Percentiles rank a stretch among this genome's conserved stretches.
These are phyloP conservation scores for Acacia melanoxylon DNA, from an alignment of 306 rosid genomes.

Conservation along the genomic window DNA sequence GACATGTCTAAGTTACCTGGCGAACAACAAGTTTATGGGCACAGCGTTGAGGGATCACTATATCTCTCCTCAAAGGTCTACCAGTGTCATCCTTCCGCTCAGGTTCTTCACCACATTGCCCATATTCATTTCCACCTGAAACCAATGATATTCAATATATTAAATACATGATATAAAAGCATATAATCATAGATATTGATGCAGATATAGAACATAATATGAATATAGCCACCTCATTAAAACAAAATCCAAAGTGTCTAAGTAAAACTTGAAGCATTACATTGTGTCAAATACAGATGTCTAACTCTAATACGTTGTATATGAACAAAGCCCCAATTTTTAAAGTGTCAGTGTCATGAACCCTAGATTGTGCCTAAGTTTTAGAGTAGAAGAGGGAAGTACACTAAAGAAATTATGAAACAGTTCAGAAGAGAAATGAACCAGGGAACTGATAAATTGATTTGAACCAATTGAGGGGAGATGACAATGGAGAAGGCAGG, in stretches of 20 bases:
- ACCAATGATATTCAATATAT: constrained; percentile 25
- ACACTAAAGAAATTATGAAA: not conserved
- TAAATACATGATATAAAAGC: not conserved
- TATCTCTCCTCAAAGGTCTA: constrained; percentile 84
- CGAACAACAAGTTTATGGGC: constrained; percentile 85
- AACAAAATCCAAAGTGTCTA: not conserved
- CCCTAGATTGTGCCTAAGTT: not conserved
- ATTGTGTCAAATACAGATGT: not conserved
- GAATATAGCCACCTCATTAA: not conserved
- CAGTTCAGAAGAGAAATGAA: not conserved
- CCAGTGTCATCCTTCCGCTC: constrained; percentile 88
- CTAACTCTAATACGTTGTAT: not conserved
- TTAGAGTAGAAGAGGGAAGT: not conserved
- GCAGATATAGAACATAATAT: not conserved
- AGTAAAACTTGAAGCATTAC: not conserved
- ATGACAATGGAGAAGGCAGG: not conserved
- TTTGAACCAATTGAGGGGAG: not conserved
- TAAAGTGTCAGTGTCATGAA: not conserved
- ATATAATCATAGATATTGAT: not conserved
- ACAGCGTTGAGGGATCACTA: constrained; percentile 91
- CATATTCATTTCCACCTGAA: constrained; percentile 97
- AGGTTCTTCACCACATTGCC: constrained; percentile 98
- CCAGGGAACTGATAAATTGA: not conserved
- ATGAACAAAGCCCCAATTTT: not conserved
- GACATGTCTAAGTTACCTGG: constrained; percentile 51